These are phyloP conservation scores for Pelargonium nanum DNA, from an alignment of 345 rosid genomes.

Conservation along the genomic window DNA sequence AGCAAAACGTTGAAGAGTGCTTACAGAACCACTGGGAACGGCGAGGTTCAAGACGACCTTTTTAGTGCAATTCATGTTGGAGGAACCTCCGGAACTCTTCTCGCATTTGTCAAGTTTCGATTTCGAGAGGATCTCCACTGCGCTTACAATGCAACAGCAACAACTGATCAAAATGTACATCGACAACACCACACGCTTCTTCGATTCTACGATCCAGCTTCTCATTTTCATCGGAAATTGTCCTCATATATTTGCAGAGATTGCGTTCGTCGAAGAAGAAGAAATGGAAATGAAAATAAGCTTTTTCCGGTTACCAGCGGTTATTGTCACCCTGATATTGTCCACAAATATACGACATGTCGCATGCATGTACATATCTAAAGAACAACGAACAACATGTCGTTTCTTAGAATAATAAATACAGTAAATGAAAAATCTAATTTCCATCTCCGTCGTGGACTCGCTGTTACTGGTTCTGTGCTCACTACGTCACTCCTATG, in stretches of 20 bases:
- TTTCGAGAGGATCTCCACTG: conserved; percentile 55
- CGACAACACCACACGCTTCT: background rate
- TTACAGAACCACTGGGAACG: conserved; percentile 61
- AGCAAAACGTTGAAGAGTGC: background rate
- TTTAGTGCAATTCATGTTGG: conserved; percentile 35
- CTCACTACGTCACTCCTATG: conserved; percentile 17
- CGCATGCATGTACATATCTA: background rate
- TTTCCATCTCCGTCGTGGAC: background rate
- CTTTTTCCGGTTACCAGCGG: background rate
- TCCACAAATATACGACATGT: background rate
- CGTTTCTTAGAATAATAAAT: background rate
- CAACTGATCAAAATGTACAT: background rate
- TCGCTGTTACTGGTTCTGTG: background rate
- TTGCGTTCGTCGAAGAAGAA: background rate
- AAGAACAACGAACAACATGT: background rate
- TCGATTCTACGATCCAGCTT: background rate
- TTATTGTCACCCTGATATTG: too few relatives aligned
- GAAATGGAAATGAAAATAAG: background rate
- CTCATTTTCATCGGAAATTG: background rate
- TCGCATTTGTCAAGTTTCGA: conserved; percentile 54
- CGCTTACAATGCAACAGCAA: background rate
- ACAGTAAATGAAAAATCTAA: too few relatives aligned
- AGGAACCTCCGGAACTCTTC: conserved; percentile 25
- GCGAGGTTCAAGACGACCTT: conserved; percentile 56
- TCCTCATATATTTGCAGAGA: too few relatives aligned